These are phyloP conservation scores for Linanthus parryae DNA, from an alignment of 148 eudicot species.

Conservation along the genomic window DNA sequence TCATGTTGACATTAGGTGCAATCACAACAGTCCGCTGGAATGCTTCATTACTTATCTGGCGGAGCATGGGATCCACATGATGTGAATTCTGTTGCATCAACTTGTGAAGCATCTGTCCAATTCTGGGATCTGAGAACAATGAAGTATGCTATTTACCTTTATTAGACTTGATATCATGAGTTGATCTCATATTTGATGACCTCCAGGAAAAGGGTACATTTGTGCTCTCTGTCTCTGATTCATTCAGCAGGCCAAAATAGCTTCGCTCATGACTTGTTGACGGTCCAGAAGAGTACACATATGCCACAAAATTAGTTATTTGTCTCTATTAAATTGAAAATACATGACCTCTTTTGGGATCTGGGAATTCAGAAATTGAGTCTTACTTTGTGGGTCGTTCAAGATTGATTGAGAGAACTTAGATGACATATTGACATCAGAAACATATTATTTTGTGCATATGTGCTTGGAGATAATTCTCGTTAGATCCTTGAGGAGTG, in stretches of 20 bases:
- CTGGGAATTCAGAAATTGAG: too few relatives aligned
- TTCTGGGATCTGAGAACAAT: slow-evolving; percentile 90
- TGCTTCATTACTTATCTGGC: slow-evolving; percentile 81
- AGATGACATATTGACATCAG: too few relatives aligned
- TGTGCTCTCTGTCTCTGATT: background rate
- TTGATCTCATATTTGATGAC: slow-evolving; percentile 4
- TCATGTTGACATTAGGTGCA: slow-evolving; percentile 66
- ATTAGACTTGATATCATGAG: background rate
- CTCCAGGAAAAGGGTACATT: background rate
- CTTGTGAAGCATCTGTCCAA: slow-evolving; percentile 82
- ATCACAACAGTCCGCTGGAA: slow-evolving; percentile 89
- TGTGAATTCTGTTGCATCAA: slow-evolving; percentile 60
- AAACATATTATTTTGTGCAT: too few relatives aligned
- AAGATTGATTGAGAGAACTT: too few relatives aligned
- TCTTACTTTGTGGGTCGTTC: too few relatives aligned
- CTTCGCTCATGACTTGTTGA: slow-evolving; percentile 3
- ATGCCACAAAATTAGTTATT: too few relatives aligned
- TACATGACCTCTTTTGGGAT: too few relatives aligned
- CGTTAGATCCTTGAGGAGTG: too few relatives aligned
- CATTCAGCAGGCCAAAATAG: background rate
- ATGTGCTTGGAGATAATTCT: too few relatives aligned
- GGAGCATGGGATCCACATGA: slow-evolving; percentile 99
- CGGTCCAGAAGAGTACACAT: background rate
- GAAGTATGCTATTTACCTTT: slow-evolving; percentile 53
- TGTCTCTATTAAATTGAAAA: too few relatives aligned